These are phyloP conservation scores for Phytophthora podocarpi DNA, from an alignment of 352 stramenopile genomes.

Conservation along the genomic window DNA sequence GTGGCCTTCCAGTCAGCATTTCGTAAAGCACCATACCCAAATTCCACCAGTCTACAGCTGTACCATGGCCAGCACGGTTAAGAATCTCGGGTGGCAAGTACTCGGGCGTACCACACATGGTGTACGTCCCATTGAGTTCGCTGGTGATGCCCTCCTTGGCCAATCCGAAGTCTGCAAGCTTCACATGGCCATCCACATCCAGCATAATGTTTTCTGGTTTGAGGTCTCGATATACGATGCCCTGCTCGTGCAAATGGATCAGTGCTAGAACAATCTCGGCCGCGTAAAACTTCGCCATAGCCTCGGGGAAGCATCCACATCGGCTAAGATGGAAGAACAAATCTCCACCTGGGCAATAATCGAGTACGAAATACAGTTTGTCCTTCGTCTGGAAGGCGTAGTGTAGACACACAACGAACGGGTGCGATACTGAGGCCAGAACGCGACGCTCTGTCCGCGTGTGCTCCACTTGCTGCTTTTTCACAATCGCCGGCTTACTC, in stretches of 20 bases:
- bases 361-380: slow-evolving; percentile 88
- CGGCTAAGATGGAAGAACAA: slow-evolving; percentile 84
- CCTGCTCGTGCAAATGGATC: slow-evolving; percentile 86
- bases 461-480: slow-evolving; percentile 87
- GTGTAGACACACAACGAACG: slow-evolving; percentile 89
- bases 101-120: slow-evolving; percentile 88
- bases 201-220: slow-evolving; percentile 91
- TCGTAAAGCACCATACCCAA: slow-evolving; percentile 86
- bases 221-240: slow-evolving; percentile 83
- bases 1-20: slow-evolving; percentile 77
- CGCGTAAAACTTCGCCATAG: slow-evolving; percentile 85
- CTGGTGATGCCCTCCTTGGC: slow-evolving; percentile 78
- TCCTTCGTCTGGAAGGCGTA: slow-evolving; percentile 89
- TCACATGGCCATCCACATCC: slow-evolving; percentile 83
- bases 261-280: slow-evolving; percentile 86
- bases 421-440: slow-evolving; percentile 78
- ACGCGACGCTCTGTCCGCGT: slow-evolving; percentile 85
- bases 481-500: slow-evolving; percentile 77
- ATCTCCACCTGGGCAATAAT: slow-evolving; percentile 86
- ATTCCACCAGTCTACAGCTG: slow-evolving; percentile 87
- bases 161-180: slow-evolving; percentile 83
- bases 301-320: slow-evolving; percentile 79
- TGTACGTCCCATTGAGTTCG: slow-evolving; percentile 79
- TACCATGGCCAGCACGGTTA: slow-evolving; percentile 78
- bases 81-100: slow-evolving; percentile 86